Base-by-base conservation (phyloP, 2,329 filamentous ascomycete genomes). In the Trichoderma citrinoviride region DNA sequence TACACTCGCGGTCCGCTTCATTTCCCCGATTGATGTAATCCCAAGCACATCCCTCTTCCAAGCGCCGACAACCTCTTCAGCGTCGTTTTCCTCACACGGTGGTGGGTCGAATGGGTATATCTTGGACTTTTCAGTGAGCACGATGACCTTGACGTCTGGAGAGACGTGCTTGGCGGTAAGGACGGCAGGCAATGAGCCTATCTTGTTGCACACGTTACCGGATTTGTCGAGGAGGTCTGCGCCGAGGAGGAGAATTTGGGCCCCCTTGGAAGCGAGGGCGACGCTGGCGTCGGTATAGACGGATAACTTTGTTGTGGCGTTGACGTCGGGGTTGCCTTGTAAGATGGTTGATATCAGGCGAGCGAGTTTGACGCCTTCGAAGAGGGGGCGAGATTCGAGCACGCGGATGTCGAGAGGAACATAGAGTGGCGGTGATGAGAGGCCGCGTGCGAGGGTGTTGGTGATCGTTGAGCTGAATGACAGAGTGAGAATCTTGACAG, bases 151-250 rank as follows among this genome's bases (percentile, higher is more conserved):
- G 12, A 76, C 79, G 0, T 66, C 66, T 0, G 81, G 79, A 4
- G 80, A 78, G 3, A 83, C 73, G 56, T 83, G 73, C 61, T 80
- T 84, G 7, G 84, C 82, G 56, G 83, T 80, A 1, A 90, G 76
- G 0, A 85, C 80, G 1, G 84, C 81, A 1, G 86, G 82, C 7
- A 90, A 74, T 1, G 86, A 88, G 0, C 88, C 88, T 0, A 82
- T 86, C 74, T 90, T 91, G 75, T 90, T 91, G 73, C 82, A 86
- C 19, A 90, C 83, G 33, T 84, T 82, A 2, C 87, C 88, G 0
- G 76, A 72, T 0, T 76, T 72, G 14, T 83, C 82, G 62, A 91
- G 86, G 5, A 85, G 77, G 71, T 91, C 88, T 1, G 87, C 87
- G 1, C 88, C 88, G 1, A 91, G 76, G 3, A 91, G 74, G 2